Percentiles rank a stretch among this genome's conserved stretches.
Evolutionary conservation across 176 grass and related monocot genomes (phyloP).

Genomic region (Rhipidocladum racemiflorum): DNA sequence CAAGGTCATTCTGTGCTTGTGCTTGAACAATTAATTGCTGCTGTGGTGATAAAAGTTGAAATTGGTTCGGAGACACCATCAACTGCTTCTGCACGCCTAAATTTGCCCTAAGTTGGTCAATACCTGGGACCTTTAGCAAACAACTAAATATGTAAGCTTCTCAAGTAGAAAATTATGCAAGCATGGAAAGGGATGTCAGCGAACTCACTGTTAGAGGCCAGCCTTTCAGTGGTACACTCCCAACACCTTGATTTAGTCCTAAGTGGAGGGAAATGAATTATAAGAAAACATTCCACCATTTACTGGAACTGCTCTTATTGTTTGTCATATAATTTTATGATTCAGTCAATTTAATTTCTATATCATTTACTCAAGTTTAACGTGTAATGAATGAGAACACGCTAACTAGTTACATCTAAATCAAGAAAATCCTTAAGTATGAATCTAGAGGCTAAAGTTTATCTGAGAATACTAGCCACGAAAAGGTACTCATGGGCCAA

Average conservation of each 20-base stretch:
- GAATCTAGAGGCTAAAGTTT: neutral
- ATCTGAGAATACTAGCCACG: neutral
- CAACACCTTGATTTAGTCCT: constrained; percentile 90
- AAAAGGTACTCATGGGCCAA: neutral
- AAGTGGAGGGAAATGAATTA: constrained; percentile 33
- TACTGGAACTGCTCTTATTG: neutral
- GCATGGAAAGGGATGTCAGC: constrained; percentile 12
- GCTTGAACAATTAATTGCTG: constrained; percentile 77
- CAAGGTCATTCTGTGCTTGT: constrained; percentile 71
- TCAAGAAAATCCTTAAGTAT: neutral
- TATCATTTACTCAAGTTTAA: neutral
- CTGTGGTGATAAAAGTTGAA: constrained; percentile 77
- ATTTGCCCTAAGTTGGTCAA: constrained; percentile 81
- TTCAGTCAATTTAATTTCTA: neutral
- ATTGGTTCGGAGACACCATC: constrained; percentile 75
- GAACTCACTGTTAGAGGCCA: constrained; percentile 86
- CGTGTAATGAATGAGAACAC: neutral
- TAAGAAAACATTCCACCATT: constrained; percentile 18
- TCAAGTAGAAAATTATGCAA: neutral
- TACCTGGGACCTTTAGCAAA: constrained; percentile 67
- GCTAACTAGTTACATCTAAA: constrained; percentile 16
- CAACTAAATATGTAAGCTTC: constrained; percentile 33
- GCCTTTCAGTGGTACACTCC: constrained; percentile 86
- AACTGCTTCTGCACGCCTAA: constrained; percentile 79
- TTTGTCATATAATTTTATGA: neutral